These are phyloP conservation scores for Penicillium waksmanii DNA, from an alignment of 495 filamentous ascomycete genomes.

Conservation along the genomic window DNA sequence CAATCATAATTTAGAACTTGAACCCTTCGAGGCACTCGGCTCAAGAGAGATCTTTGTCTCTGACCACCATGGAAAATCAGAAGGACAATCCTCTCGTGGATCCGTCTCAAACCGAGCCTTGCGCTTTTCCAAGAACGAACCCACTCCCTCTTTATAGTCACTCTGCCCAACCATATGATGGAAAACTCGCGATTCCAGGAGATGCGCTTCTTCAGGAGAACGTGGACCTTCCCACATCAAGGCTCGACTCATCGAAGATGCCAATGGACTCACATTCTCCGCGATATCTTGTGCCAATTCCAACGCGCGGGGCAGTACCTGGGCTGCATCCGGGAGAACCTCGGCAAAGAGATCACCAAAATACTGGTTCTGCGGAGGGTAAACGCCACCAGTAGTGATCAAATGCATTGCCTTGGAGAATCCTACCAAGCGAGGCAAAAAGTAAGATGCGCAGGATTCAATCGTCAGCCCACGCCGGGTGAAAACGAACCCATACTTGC, in stretches of 20 bases:
- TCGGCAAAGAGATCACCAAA: constrained; percentile 58
- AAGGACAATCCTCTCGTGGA: constrained; percentile 16
- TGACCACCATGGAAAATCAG: constrained; percentile 35
- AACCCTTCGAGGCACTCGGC: constrained; percentile 14
- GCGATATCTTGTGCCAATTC: constrained; percentile 57
- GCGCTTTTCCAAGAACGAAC: constrained; percentile 52
- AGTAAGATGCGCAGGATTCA: constrained; percentile 63
- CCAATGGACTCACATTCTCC: constrained; percentile 53
- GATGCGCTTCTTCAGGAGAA: constrained; percentile 57
- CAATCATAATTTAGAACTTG: constrained; percentile 17
- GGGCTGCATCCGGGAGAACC: constrained; percentile 46
- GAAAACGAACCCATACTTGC: constrained; percentile 64
- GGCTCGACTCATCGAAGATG: constrained; percentile 56
- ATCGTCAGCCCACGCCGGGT: constrained; percentile 58
- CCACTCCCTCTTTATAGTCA: constrained; percentile 48
- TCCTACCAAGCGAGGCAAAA: constrained; percentile 62
- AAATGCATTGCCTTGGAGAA: constrained; percentile 55
- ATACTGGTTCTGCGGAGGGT: constrained; percentile 42
- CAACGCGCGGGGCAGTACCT: constrained; percentile 54
- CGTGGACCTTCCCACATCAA: constrained; percentile 57
- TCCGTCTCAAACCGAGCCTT: constrained; percentile 49
- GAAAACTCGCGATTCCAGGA: constrained; percentile 59
- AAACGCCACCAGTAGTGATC: constrained; percentile 37
- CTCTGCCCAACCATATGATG: constrained; percentile 53
- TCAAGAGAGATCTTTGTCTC: constrained; percentile 20